Conservation (phyloP, 257 asterid species). For the Gardenia jasminoides region DNA sequence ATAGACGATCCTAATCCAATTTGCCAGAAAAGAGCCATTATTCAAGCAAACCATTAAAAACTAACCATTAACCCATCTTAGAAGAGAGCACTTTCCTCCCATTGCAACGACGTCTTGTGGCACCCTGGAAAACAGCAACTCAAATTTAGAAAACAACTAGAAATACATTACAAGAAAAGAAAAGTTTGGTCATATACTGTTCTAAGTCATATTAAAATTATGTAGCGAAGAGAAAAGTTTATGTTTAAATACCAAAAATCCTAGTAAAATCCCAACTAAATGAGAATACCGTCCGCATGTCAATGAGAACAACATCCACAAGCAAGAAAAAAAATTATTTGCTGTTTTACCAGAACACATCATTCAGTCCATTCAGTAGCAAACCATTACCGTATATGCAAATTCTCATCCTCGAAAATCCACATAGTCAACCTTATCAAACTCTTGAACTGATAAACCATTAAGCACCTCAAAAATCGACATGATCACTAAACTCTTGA, state of each 20-base stretch:
- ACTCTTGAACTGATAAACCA: not conserved
- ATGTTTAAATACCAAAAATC: not conserved
- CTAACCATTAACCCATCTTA: slow-evolving; percentile 95
- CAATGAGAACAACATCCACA: not conserved
- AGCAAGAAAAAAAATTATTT: not conserved
- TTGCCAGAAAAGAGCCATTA: not conserved
- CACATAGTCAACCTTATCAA: too few relatives aligned
- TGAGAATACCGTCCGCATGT: too few relatives aligned
- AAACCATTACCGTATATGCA: too few relatives aligned
- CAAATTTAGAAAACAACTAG: not conserved
- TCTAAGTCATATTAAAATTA: not conserved
- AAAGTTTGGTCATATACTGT: not conserved
- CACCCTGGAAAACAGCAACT: slow-evolving; percentile 51
- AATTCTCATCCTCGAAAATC: too few relatives aligned
- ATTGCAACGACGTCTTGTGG: slow-evolving; percentile 91
- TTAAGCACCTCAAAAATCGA: not conserved
- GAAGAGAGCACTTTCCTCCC: slow-evolving; percentile 78
- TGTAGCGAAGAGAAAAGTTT: too few relatives aligned
- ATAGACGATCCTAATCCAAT: not conserved
- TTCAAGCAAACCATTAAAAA: slow-evolving; percentile 8
- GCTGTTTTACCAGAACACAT: not conserved
- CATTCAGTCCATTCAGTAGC: not conserved
- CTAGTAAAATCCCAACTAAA: not conserved
- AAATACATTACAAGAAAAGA: not conserved
- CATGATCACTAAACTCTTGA: not conserved